Evolutionary conservation across 1,284 basidiomycete genomes (phyloP).

Genomic region (Caloboletus inedulis): DNA sequence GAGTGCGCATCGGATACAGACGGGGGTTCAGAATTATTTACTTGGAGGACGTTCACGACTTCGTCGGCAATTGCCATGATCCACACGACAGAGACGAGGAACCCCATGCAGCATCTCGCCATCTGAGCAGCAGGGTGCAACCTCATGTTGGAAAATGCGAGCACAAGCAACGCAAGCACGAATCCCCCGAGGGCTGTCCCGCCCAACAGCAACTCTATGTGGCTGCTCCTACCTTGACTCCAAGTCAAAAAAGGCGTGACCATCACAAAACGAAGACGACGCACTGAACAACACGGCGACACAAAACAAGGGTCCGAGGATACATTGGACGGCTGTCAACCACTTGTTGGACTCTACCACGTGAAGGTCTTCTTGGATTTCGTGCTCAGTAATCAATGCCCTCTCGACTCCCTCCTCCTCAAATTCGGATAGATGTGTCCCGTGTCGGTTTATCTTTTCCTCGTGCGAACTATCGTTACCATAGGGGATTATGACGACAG

Average conservation of each 20-base stretch:
- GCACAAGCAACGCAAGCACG: slow-evolving; percentile 52
- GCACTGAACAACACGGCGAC: slow-evolving; percentile 71
- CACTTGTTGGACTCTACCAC: slow-evolving; percentile 74
- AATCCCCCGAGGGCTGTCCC: slow-evolving; percentile 56
- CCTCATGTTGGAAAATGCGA: slow-evolving; percentile 62
- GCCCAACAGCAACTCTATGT: slow-evolving; percentile 55
- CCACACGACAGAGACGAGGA: slow-evolving; percentile 88
- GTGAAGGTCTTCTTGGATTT: slow-evolving; percentile 60
- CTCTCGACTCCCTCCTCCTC: slow-evolving; percentile 62
- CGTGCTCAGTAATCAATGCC: slow-evolving; percentile 61
- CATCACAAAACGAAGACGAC: slow-evolving; percentile 27
- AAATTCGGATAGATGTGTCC: slow-evolving; percentile 54
- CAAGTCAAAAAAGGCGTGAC: slow-evolving; percentile 5
- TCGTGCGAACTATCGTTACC: slow-evolving; percentile 37
- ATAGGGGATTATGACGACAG: slow-evolving; percentile 78
- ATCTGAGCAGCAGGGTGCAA: slow-evolving; percentile 59
- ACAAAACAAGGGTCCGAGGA: slow-evolving; percentile 76
- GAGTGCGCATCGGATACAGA: slow-evolving; percentile 3
- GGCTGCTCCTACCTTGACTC: slow-evolving; percentile 50
- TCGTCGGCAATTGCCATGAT: slow-evolving; percentile 95
- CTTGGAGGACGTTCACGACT: slow-evolving; percentile 84
- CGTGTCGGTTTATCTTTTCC: slow-evolving; percentile 40
- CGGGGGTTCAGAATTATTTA: slow-evolving; percentile 32
- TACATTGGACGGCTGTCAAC: slow-evolving; percentile 78
- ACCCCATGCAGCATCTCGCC: slow-evolving; percentile 85